Evolutionary conservation across 2,329 filamentous ascomycete species (phyloP), one percentile per base, ranked within the genome.

Genomic region (Fusarium coicis): DNA sequence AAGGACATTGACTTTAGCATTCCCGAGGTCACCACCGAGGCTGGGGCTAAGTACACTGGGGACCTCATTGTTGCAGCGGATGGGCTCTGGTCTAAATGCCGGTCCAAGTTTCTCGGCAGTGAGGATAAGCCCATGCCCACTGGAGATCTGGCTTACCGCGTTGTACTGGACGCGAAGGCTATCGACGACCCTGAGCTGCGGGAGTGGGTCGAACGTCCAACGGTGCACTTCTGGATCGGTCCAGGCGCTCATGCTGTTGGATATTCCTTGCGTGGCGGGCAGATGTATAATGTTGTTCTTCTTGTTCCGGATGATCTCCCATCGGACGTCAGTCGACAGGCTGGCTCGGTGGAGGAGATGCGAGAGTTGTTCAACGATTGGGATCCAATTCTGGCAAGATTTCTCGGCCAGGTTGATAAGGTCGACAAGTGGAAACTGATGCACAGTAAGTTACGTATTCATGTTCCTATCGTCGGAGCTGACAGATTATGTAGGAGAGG

Each of bases 241-340:
- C 89, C 90, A 0, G 84, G 84, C 2, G 84, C 87, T 4, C 91
- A 93, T 74, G 89, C 86, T 0, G 88, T 93, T 0, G 87, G 86
- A 0, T 93, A 93, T 78, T 89, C 89, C 1, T 77, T 93, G 56
- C 84, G 89, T 2, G 85, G 82, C 0, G 90, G 90, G 0, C 81
- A 82, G 1, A 86, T 91, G 83, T 91, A 89, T 72, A 93, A 93
- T 64, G 85, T 93, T 10, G 91, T 93, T 1, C 81, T 93, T 4
- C 81, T 93, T 2, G 87, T 89, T 15, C 91, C 92, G 0, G 91
- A 93, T 76, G 86, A 91, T 71, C 78, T 92, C 0, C 89, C 89
- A 0, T 79, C 83, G 4, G 85, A 85, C 2, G 86, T 90, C 2
- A 84, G 63, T 26, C 42, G 65, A 3, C 65, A 67, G 12, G 47